Conservation (phyloP, 2,329 filamentous ascomycete species). For the Ophiocordyceps robertsii region DNA sequence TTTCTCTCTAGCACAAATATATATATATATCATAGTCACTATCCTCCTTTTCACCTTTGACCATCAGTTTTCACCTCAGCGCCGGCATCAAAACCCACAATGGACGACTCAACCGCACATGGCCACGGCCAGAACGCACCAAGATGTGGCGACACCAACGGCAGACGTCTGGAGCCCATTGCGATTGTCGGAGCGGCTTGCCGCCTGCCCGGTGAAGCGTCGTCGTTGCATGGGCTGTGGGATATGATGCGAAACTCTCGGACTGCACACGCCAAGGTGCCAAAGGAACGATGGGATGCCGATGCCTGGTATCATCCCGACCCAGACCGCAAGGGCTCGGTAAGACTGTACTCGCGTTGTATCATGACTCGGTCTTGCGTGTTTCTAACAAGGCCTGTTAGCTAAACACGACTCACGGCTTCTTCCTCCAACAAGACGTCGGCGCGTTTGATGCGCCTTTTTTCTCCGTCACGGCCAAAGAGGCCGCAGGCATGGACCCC, state of each 20-base stretch:
- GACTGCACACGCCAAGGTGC: constrained; percentile 11
- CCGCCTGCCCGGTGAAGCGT: constrained; percentile 15
- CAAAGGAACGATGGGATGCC: constrained; percentile 12
- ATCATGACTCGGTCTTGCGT: neutral
- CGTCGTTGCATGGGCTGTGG: constrained; percentile 13
- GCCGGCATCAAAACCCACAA: neutral
- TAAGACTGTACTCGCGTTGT: neutral
- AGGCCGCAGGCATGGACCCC: constrained; percentile 15
- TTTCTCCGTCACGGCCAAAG: constrained; percentile 13
- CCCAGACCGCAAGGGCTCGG: neutral
- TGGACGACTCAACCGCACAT: neutral
- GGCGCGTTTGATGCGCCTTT: constrained; percentile 15
- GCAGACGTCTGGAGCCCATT: constrained; percentile 7
- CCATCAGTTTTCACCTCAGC: neutral
- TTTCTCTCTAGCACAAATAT: too few relatives aligned
- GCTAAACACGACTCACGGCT: constrained; percentile 6
- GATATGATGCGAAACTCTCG: constrained; percentile 15
- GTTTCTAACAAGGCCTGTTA: neutral
- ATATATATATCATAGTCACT: too few relatives aligned
- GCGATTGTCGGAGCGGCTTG: constrained; percentile 18
- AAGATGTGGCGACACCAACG: neutral
- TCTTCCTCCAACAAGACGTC: constrained; percentile 13
- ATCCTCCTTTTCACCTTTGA: too few relatives aligned
- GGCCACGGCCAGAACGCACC: neutral
- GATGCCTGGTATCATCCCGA: constrained; percentile 7